These are phyloP conservation scores for Candida orba DNA, from an alignment of 805 yeast species.

Conservation along the genomic window DNA sequence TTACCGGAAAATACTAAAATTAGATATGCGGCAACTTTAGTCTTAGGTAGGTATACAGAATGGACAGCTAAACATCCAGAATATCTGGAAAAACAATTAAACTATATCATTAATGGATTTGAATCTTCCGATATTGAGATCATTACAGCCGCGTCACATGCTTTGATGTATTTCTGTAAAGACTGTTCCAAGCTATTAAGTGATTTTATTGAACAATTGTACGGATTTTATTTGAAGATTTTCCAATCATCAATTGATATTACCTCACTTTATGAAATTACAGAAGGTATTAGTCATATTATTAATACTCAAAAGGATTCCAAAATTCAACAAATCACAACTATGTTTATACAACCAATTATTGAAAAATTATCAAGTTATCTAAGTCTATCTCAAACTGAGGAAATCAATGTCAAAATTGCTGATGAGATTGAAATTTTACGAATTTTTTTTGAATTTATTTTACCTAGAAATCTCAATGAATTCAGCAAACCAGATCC, in stretches of 20 bases:
- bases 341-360: conserved; percentile 63
- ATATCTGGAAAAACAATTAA: conserved; percentile 71
- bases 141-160: conserved; percentile 82
- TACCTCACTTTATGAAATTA: conserved; percentile 67
- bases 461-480: conserved; percentile 34
- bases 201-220: conserved; percentile 65
- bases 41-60: conserved; percentile 91
- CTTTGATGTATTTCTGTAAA: conserved; percentile 88
- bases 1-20: conserved; percentile 82
- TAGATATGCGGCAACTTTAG: conserved; percentile 87
- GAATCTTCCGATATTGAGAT: conserved; percentile 35
- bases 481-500: conserved; percentile 33
- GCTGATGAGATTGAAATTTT: conserved; percentile 73
- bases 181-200: conserved; percentile 72
- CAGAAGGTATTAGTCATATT: conserved; percentile 87
- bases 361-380: conserved; percentile 36
- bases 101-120: conserved; percentile 77
- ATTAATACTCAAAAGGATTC: conserved; percentile 53
- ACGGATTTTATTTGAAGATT: conserved; percentile 59
- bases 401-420: conserved; percentile 36
- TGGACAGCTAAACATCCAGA: conserved; percentile 90
- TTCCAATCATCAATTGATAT: conserved; percentile 44
- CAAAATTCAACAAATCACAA: conserved; percentile 44
- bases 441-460: conserved; percentile 49
- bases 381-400: conserved; percentile 20